A percentile compares a stretch with the other conserved stretches of the same genome.
Evolutionary conservation across 1,284 basidiomycete genomes (phyloP).

Genomic region (Microbotryum saponariae): DNA sequence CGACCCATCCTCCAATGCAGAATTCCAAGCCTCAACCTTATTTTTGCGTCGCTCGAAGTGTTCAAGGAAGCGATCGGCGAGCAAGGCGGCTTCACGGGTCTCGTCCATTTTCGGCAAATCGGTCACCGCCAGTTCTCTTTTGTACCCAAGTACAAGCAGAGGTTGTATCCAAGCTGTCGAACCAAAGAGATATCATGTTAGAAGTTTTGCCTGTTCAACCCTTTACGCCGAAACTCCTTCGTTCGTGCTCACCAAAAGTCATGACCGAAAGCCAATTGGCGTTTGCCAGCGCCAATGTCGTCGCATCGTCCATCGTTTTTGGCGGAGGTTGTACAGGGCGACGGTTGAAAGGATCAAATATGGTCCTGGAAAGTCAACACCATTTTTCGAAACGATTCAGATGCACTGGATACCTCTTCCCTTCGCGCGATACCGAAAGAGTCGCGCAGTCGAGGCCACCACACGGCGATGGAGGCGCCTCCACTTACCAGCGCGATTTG

Average conservation of each 20-base stretch:
- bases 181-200: background rate
- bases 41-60: slow-evolving; percentile 34
- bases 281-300: slow-evolving; percentile 53
- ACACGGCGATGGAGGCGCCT: no score
- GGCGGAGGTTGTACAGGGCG: slow-evolving; percentile 53
- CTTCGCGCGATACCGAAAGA: no score
- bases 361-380: slow-evolving; percentile 2
- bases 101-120: slow-evolving; percentile 48
- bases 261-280: slow-evolving; percentile 55
- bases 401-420: no score
- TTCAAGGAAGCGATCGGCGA: slow-evolving; percentile 45
- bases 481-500: no score
- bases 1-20: slow-evolving; percentile 24
- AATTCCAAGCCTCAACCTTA: slow-evolving; percentile 39
- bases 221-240: background rate
- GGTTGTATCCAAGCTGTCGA: slow-evolving; percentile 22
- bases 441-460: no score
- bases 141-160: slow-evolving; percentile 52
- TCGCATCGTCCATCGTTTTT: slow-evolving; percentile 52
- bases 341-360: slow-evolving; percentile 19
- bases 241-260: slow-evolving; percentile 45
- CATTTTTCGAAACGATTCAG: background rate
- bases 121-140: slow-evolving; percentile 42
- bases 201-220: background rate
- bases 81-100: slow-evolving; percentile 48